phyloP scores from a whole-genome alignment of 192 early-diverging fungal genomes.

The Coemansia asiatica region DNA sequence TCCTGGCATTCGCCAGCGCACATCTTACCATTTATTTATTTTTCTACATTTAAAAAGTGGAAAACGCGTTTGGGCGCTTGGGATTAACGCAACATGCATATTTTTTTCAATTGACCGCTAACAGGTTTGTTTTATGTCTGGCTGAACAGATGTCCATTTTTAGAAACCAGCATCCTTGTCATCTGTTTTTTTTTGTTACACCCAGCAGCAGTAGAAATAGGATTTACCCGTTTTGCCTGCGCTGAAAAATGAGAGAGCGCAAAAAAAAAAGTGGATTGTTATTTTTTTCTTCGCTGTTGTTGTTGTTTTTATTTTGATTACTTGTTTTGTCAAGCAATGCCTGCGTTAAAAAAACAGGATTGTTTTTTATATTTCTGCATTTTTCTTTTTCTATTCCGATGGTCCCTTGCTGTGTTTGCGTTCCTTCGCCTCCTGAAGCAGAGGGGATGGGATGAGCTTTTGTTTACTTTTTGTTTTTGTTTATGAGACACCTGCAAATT shows the following conservation, averaged over 20 bases:
- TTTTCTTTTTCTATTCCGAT: background rate
- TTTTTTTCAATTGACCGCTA: background rate
- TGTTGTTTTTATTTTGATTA: background rate
- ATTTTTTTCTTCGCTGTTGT: background rate
- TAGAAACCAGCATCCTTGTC: background rate
- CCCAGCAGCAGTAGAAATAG: background rate
- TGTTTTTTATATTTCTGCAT: background rate
- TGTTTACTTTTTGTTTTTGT: background rate
- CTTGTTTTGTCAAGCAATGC: background rate
- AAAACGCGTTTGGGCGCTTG: background rate
- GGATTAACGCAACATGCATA: background rate
- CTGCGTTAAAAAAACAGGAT: background rate
- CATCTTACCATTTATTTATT: background rate
- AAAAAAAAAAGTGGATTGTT: too few relatives aligned
- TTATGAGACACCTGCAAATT: background rate
- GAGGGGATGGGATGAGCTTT: too few relatives aligned
- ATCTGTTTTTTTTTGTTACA: background rate
- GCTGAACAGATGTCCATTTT: background rate
- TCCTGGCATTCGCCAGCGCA: background rate
- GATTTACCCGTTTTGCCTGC: constrained; percentile 1
- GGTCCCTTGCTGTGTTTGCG: background rate
- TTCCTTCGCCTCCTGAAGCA: background rate
- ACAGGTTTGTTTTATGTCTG: constrained; percentile 1
- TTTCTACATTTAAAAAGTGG: background rate
- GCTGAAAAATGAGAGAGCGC: background rate